Percentiles rank a stretch among this genome's conserved stretches.
Conservation (phyloP, 805 yeast genomes). For the Wickerhamiella bombiphila region DNA sequence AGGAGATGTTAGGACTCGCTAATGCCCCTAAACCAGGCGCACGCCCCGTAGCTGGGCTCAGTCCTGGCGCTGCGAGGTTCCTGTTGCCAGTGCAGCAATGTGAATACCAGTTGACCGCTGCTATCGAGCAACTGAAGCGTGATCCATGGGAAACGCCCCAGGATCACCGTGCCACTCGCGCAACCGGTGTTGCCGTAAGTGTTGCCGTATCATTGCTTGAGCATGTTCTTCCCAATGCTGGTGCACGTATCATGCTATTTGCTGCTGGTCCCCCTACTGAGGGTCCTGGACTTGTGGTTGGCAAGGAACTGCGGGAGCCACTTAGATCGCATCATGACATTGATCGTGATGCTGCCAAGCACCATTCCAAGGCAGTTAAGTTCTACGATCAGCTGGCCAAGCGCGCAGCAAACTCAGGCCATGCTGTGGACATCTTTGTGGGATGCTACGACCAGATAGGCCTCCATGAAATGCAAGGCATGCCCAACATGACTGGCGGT, state of each 20-base stretch:
- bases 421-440: slow-evolving; percentile 78
- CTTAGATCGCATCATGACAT: slow-evolving; percentile 95
- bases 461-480: slow-evolving; percentile 78
- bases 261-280: slow-evolving; percentile 93
- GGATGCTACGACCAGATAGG: slow-evolving; percentile 97
- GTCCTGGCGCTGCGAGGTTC: slow-evolving; percentile 42
- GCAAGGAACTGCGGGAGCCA: slow-evolving; percentile 83
- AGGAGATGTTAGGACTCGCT: slow-evolving; percentile 44
- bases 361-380: slow-evolving; percentile 71
- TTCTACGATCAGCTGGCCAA: slow-evolving; percentile 63
- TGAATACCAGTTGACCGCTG: slow-evolving; percentile 67
- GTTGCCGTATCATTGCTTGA: slow-evolving; percentile 74
- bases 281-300: slow-evolving; percentile 89
- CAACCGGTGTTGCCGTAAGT: slow-evolving; percentile 83
- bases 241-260: slow-evolving; percentile 79
- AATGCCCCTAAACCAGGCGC: slow-evolving; percentile 16
- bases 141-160: slow-evolving; percentile 86
- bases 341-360: slow-evolving; percentile 79
- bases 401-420: slow-evolving; percentile 57
- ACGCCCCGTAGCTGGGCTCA: too few relatives aligned
- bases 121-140: slow-evolving; percentile 59
- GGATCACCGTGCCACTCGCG: slow-evolving; percentile 66
- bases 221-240: slow-evolving; percentile 67
- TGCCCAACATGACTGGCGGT: slow-evolving; percentile 83
- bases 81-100: slow-evolving; percentile 61